Conservation (phyloP, 2,329 filamentous ascomycete species). For the Phialemonium atrogriseum region DNA sequence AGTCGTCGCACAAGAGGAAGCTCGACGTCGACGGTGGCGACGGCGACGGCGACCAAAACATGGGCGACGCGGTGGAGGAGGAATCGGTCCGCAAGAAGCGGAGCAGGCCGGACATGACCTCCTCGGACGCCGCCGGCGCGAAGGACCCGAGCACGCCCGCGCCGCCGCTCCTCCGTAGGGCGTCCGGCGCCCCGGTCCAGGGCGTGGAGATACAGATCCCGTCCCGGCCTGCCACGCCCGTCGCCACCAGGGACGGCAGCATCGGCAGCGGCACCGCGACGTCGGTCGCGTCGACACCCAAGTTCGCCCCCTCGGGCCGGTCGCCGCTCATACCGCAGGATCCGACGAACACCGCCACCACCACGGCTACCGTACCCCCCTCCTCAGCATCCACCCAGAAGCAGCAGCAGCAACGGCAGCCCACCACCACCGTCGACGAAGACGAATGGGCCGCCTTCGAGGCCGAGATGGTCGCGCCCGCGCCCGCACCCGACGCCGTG, state of each 20-base stretch:
- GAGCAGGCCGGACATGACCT: slow-evolving; percentile 28
- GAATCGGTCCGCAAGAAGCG: slow-evolving; percentile 33
- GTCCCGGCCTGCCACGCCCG: slow-evolving; percentile 54
- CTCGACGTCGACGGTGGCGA: slow-evolving; percentile 17
- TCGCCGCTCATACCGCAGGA: slow-evolving; percentile 28
- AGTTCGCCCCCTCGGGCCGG: slow-evolving; percentile 24
- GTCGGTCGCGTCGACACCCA: slow-evolving; percentile 34
- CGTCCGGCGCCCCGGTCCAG: slow-evolving; percentile 43
- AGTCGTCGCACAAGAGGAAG: slow-evolving; percentile 18
- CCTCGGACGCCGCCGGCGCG: slow-evolving; percentile 9
- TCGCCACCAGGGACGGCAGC: slow-evolving; percentile 25
- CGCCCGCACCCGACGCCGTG: slow-evolving; percentile 38
- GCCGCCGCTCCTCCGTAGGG: slow-evolving; percentile 34
- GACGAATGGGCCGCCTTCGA: slow-evolving; percentile 84
- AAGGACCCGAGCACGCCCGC: slow-evolving; percentile 17
- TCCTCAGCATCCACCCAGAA: slow-evolving; percentile 7
- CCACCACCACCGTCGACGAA: slow-evolving; percentile 54
- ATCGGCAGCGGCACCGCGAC: slow-evolving; percentile 9
- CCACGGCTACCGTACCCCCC: slow-evolving; percentile 8
- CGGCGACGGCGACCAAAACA: slow-evolving; percentile 18
- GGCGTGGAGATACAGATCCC: slow-evolving; percentile 56
- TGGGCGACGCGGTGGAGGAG: slow-evolving; percentile 22
- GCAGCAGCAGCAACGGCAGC: slow-evolving; percentile 7
- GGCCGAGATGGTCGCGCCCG: slow-evolving; percentile 45
- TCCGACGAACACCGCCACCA: slow-evolving; percentile 6